Percentiles rank a stretch among this genome's conserved stretches.
Conservation (phyloP, 2,329 filamentous ascomycete genomes). For the Colletotrichum australisinense region DNA sequence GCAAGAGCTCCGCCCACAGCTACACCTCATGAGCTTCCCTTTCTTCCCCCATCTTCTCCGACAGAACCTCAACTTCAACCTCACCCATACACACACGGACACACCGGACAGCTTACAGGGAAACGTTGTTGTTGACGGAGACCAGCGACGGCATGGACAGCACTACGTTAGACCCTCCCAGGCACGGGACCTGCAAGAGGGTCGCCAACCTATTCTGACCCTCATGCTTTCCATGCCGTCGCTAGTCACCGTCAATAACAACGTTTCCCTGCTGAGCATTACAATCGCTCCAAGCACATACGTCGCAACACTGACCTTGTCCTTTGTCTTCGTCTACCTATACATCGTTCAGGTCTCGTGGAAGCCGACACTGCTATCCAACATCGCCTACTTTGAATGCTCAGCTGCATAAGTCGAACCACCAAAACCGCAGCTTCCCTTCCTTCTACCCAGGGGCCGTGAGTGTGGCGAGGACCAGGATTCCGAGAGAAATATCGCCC, state of each 20-base stretch:
- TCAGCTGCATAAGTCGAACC: slow-evolving; percentile 30
- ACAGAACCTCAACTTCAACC: too few relatives aligned
- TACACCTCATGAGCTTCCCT: too few relatives aligned
- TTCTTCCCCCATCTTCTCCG: too few relatives aligned
- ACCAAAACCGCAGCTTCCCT: slow-evolving; percentile 32
- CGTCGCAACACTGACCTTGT: slow-evolving; percentile 61
- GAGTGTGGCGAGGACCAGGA: too few relatives aligned
- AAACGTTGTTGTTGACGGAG: too few relatives aligned
- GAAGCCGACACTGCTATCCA: slow-evolving; percentile 35
- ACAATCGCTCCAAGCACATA: slow-evolving; percentile 69
- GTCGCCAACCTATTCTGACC: not conserved
- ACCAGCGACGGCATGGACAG: too few relatives aligned
- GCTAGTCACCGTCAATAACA: slow-evolving; percentile 70
- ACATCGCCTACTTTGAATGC: slow-evolving; percentile 38
- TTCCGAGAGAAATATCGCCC: slow-evolving; percentile 73
- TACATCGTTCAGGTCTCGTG: slow-evolving; percentile 53
- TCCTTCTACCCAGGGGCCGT: too few relatives aligned
- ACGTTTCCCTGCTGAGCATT: slow-evolving; percentile 70
- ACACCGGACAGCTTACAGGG: too few relatives aligned
- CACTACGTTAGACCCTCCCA: too few relatives aligned
- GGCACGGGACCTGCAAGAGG: too few relatives aligned
- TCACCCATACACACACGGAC: too few relatives aligned
- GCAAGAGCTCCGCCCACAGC: too few relatives aligned
- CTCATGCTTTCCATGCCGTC: slow-evolving; percentile 61
- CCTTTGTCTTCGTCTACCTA: slow-evolving; percentile 62